These are phyloP conservation scores for Thelephora aurantiotincta DNA, from an alignment of 768 basidiomycete species.

Conservation along the genomic window DNA sequence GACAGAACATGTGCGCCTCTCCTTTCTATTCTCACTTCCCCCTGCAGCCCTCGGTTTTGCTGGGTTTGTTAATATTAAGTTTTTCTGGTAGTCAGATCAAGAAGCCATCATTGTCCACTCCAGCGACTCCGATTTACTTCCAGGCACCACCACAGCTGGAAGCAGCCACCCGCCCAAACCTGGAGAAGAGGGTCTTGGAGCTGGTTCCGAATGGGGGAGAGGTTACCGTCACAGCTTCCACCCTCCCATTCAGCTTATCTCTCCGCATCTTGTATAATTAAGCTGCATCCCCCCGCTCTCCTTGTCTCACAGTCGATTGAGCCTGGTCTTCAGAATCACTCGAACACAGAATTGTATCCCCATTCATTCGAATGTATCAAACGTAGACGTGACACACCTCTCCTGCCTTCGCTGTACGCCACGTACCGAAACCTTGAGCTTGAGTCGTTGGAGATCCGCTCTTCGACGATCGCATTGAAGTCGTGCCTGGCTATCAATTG, in stretches of 20 bases:
- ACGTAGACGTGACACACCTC: too few relatives aligned
- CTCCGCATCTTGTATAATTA: constrained; percentile 45
- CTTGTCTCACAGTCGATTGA: not conserved
- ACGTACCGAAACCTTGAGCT: too few relatives aligned
- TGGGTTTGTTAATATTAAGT: not conserved
- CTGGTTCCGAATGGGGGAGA: constrained; percentile 66
- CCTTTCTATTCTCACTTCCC: not conserved
- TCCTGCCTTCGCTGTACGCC: too few relatives aligned
- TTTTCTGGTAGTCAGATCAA: constrained; percentile 71
- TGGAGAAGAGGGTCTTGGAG: constrained; percentile 76
- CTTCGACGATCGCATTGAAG: too few relatives aligned
- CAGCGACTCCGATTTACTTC: constrained; percentile 72
- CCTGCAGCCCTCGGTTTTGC: not conserved
- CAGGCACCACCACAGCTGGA: constrained; percentile 91
- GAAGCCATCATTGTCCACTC: constrained; percentile 80
- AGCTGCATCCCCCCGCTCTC: constrained; percentile 1
- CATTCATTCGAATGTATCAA: too few relatives aligned
- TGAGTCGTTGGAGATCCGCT: too few relatives aligned
- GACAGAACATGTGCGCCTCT: constrained; percentile 71
- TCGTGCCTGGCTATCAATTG: too few relatives aligned
- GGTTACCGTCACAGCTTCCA: constrained; percentile 77
- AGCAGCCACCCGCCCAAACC: constrained; percentile 77
- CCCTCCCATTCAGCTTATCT: constrained; percentile 76
- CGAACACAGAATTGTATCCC: too few relatives aligned
- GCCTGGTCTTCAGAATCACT: too few relatives aligned